These are phyloP conservation scores for Ambrosiella beaveri DNA, from an alignment of 2,329 filamentous ascomycete species.

Conservation along the genomic window DNA sequence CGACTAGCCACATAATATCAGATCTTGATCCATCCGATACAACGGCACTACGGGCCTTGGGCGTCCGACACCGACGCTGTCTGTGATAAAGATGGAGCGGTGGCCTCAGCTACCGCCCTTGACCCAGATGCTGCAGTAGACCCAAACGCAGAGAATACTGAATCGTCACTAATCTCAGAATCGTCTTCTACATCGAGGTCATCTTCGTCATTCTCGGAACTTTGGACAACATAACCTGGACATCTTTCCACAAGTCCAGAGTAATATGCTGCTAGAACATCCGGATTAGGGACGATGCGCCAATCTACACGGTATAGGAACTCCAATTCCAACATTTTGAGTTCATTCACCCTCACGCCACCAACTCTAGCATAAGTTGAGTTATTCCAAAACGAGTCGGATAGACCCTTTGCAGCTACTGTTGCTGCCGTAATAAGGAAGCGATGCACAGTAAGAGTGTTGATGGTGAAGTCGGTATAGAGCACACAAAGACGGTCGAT, in stretches of 20 bases:
- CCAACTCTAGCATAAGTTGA: conserved; percentile 88
- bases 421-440: conserved; percentile 93
- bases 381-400: conserved; percentile 97
- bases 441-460: conserved; percentile 87
- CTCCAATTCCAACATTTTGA: conserved; percentile 83
- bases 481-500: conserved; percentile 86
- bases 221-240: conserved; percentile 36
- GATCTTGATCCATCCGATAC: too few relatives aligned
- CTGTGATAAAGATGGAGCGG: background rate
- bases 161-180: conserved; percentile 7
- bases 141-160: background rate
- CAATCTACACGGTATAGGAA: conserved; percentile 86
- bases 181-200: conserved; percentile 16
- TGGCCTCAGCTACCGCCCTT: background rate
- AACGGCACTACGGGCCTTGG: too few relatives aligned
- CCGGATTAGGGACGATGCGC: conserved; percentile 91
- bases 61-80: background rate
- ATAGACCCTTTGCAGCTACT: conserved; percentile 87
- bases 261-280: conserved; percentile 88
- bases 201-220: conserved; percentile 20
- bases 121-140: background rate
- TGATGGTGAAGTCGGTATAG: conserved; percentile 91
- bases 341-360: conserved; percentile 73
- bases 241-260: conserved; percentile 59
- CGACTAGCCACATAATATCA: too few relatives aligned